Evolutionary conservation across 257 asterid genomes (phyloP).

Genomic region (Nicotiana obtusifolia): DNA sequence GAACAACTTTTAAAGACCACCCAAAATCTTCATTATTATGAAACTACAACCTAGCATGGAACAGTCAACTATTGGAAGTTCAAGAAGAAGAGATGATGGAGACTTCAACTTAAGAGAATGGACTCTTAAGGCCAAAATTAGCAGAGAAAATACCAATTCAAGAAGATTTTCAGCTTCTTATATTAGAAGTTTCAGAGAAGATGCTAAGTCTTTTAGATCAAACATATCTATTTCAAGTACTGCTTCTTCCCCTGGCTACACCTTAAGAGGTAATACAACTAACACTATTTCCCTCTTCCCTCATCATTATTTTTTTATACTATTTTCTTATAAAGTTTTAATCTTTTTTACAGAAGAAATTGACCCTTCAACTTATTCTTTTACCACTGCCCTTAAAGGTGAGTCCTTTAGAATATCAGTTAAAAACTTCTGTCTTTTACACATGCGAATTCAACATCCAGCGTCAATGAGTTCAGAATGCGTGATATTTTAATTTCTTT

Average conservation of each 20-base stretch:
- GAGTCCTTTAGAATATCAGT: background rate
- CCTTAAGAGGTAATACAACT: slow-evolving; percentile 43
- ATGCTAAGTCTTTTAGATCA: slow-evolving; percentile 58
- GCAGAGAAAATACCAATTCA: slow-evolving; percentile 52
- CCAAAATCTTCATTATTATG: background rate
- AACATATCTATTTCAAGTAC: slow-evolving; percentile 65
- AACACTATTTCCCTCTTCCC: background rate
- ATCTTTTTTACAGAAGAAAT: slow-evolving; percentile 56
- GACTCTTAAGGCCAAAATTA: slow-evolving; percentile 49
- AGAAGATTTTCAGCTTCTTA: slow-evolving; percentile 65
- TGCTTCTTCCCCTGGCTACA: slow-evolving; percentile 82
- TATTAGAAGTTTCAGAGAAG: slow-evolving; percentile 58
- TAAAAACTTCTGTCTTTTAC: background rate
- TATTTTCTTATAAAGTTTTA: background rate
- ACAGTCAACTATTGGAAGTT: slow-evolving; percentile 14
- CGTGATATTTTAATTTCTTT: no score
- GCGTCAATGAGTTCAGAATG: no score
- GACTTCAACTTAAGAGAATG: slow-evolving; percentile 54
- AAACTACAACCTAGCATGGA: slow-evolving; percentile 19
- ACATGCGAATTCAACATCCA: background rate
- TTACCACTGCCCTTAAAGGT: slow-evolving; percentile 81
- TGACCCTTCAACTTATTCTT: slow-evolving; percentile 88
- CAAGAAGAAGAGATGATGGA: slow-evolving; percentile 26
- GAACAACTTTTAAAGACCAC: background rate
- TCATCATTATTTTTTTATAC: background rate